phyloP scores from a whole-genome alignment of 1,139 yeast genomes.

The Taiozyma sp. region DNA sequence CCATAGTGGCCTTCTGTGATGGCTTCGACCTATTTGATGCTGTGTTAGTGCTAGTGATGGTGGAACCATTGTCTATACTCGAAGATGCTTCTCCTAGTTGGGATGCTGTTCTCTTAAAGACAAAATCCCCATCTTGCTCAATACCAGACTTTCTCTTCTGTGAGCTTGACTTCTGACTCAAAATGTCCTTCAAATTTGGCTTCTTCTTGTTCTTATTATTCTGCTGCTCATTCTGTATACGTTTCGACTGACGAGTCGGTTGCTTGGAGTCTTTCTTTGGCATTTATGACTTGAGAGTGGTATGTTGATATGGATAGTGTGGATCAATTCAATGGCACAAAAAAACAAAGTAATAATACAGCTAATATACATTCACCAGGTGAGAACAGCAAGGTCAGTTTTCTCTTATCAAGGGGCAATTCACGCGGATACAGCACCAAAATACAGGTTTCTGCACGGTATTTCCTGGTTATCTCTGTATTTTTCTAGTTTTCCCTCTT shows the following conservation, averaged over 20 bases:
- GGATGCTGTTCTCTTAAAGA: constrained; percentile 16
- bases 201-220: constrained; percentile 5
- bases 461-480: neutral
- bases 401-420: neutral
- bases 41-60: too few relatives aligned
- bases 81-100: constrained; percentile 5
- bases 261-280: neutral
- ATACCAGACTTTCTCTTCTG: constrained; percentile 5
- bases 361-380: neutral
- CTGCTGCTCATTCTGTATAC: constrained; percentile 6
- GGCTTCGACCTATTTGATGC: neutral
- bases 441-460: neutral
- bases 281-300: neutral
- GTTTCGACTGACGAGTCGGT: constrained; percentile 4
- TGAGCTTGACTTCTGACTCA: constrained; percentile 8
- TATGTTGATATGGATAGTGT: neutral
- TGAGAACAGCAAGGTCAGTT: neutral
- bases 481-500: neutral
- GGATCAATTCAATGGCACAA: neutral
- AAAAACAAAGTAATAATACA: neutral
- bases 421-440: neutral
- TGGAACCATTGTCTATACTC: neutral
- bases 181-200: constrained; percentile 17
- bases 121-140: constrained; percentile 18
- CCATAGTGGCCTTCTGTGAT: neutral